A percentile compares a stretch with the other conserved stretches of the same genome.
phyloP scores from a whole-genome alignment of 2,329 filamentous ascomycete genomes.

The Lachnellula subtilissima region DNA sequence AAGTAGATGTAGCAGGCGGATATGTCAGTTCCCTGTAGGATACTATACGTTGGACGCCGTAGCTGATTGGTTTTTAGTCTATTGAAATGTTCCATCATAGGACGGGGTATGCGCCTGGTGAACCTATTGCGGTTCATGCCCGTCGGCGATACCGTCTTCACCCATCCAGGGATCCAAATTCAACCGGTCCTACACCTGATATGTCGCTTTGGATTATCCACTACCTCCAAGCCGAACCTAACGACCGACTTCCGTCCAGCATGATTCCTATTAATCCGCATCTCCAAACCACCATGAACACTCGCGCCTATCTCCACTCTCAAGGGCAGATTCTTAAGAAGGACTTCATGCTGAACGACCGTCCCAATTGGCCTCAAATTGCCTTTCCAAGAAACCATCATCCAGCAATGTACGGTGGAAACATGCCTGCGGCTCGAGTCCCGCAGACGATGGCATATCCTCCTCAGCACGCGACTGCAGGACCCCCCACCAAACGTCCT shows the following conservation, averaged over 20 bases:
- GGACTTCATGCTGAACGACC: constrained; percentile 90
- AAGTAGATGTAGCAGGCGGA: constrained; percentile 64
- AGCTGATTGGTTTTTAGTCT: constrained; percentile 47
- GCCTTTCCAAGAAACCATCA: constrained; percentile 55
- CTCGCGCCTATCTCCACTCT: constrained; percentile 60
- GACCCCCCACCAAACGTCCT: constrained; percentile 52
- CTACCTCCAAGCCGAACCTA: constrained; percentile 72
- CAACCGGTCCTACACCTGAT: constrained; percentile 67
- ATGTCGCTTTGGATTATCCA: constrained; percentile 86
- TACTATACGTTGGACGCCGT: background rate
- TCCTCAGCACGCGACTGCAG: constrained; percentile 38
- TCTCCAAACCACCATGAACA: constrained; percentile 55
- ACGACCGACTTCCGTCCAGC: constrained; percentile 65
- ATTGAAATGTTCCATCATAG: constrained; percentile 87
- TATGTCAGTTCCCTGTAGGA: constrained; percentile 47
- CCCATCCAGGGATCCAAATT: constrained; percentile 63
- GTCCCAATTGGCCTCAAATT: constrained; percentile 84
- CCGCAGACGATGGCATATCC: constrained; percentile 60
- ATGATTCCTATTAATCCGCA: constrained; percentile 61
- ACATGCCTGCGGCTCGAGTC: constrained; percentile 23
- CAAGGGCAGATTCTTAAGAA: constrained; percentile 82
- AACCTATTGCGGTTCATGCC: constrained; percentile 69
- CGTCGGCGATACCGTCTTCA: constrained; percentile 82
- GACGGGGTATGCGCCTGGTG: constrained; percentile 72
- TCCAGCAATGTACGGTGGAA: constrained; percentile 31